Evolutionary conservation across 148 eudicot genomes (phyloP).

Genomic region (Persicaria maculosa): DNA sequence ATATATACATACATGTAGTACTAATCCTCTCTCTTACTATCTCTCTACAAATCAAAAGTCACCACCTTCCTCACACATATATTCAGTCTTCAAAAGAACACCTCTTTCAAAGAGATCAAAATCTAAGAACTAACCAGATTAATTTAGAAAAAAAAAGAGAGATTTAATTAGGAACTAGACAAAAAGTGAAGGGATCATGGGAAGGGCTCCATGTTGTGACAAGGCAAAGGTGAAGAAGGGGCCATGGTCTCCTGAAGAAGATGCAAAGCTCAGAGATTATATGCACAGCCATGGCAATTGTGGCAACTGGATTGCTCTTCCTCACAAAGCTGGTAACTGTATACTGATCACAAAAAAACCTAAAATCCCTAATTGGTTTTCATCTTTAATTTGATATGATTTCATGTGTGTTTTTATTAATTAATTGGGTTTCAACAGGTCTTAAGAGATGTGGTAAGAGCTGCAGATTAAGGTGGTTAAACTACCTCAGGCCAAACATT

Average conservation of each 20-base stretch:
- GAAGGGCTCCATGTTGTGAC: slow-evolving; percentile 9
- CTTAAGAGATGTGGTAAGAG: slow-evolving; percentile 13
- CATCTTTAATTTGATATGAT: background rate
- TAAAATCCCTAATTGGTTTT: no score
- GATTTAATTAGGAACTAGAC: background rate
- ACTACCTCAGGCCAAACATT: slow-evolving; percentile 13
- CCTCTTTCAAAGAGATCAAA: background rate
- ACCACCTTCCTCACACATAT: background rate
- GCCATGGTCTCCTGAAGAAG: slow-evolving; percentile 14
- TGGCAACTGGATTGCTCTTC: slow-evolving; percentile 8
- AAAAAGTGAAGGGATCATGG: background rate
- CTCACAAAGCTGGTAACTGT: slow-evolving; percentile 4
- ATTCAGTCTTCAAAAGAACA: background rate
- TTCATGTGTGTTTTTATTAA: no score
- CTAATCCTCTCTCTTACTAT: background rate
- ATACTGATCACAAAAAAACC: background rate
- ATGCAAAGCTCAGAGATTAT: background rate
- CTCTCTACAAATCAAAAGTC: background rate
- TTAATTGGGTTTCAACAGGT: background rate
- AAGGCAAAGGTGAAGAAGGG: slow-evolving; percentile 8
- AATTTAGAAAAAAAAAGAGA: no score
- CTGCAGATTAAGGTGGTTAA: slow-evolving; percentile 14
- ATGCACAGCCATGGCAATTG: background rate
- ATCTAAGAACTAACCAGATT: background rate
- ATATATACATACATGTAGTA: background rate